Base-by-base conservation (phyloP, 306 rosid genomes). In the Datisca glomerata region DNA sequence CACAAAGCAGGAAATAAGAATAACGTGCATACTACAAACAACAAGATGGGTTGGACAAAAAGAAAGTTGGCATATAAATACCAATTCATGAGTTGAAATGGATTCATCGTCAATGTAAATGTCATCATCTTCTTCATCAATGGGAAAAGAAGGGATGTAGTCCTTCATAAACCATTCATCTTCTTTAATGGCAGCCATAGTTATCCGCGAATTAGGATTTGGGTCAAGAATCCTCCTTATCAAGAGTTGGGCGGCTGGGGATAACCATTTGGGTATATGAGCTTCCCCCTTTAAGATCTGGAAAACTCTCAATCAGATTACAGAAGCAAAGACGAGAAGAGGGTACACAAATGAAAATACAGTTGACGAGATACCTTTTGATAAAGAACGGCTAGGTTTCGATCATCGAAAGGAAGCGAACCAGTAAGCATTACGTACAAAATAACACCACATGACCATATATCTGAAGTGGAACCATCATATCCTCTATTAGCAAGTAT, bases 401-500 rank as follows among this genome's bases (percentile, higher is more conserved):
- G 66, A 42, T 91, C 96, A 51, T 91, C 96, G 18, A 91, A 91
- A 8, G 98, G 98, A 16, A 91, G 78, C 66, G 53, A 59, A 63
- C 92, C 96, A 2, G 86, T 71, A 23, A 84, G 75, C 56, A 80
- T 35, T 28, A 80, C 96, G 34, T 63, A 84, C 71, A 91, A 73
- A 50, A 91, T 75, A 55, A 91, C 94, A 33, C 98, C 98, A 47
- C 94, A 91, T 16, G 98, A 73, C 98, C 98, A 91, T 47, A 63
- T 49, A 65, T 91, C 98, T 14, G 98, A 70, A 69, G 93, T 55
- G 47, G 86, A 81, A 42, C 98, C 98, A 4, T 84, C 62, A 37
- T 91, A 91, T 17, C 98, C 98, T 51, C 60, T 78, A 49, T 91
- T 80, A 38, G 79, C 75, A 36, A 91, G 72, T 60, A 91, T 51